Percentiles rank a stretch among this genome's conserved stretches.
phyloP scores from a whole-genome alignment of 139 green algal species.

The Chlamydomonas applanata region DNA sequence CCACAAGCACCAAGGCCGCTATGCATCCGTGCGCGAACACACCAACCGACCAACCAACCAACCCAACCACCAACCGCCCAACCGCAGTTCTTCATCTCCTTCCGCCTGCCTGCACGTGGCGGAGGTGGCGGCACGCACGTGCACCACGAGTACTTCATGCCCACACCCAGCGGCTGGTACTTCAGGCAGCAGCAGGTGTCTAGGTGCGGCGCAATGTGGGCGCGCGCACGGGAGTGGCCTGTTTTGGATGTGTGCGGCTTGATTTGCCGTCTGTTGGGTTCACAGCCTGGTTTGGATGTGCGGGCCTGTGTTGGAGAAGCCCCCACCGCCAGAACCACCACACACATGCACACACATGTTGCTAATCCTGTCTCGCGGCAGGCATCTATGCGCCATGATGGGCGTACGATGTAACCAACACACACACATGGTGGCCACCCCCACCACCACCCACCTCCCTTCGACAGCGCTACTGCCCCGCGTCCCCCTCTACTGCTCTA shows the following conservation, averaged over 20 bases:
- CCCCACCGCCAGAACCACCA: too few species aligned
- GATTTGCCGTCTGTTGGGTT: background rate
- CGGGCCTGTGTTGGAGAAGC: background rate
- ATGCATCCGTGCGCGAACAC: background rate
- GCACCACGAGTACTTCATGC: slow-evolving; percentile 22
- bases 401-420: too few species aligned
- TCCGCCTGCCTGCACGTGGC: background rate
- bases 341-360: too few species aligned
- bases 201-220: background rate
- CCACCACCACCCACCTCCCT: too few species aligned
- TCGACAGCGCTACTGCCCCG: too few species aligned
- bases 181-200: slow-evolving; percentile 26
- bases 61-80: background rate
- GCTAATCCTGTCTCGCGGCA: too few species aligned
- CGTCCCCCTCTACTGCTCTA: too few species aligned
- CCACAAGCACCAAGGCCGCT: too few species aligned
- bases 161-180: slow-evolving; percentile 35
- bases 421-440: too few species aligned
- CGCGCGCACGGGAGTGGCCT: background rate
- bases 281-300: background rate
- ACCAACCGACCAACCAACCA: background rate
- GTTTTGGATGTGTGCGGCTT: background rate
- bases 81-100: background rate
- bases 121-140: background rate
- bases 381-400: too few species aligned